phyloP scores from a whole-genome alignment of 768 basidiomycete species.

The Agaricus blazei region DNA sequence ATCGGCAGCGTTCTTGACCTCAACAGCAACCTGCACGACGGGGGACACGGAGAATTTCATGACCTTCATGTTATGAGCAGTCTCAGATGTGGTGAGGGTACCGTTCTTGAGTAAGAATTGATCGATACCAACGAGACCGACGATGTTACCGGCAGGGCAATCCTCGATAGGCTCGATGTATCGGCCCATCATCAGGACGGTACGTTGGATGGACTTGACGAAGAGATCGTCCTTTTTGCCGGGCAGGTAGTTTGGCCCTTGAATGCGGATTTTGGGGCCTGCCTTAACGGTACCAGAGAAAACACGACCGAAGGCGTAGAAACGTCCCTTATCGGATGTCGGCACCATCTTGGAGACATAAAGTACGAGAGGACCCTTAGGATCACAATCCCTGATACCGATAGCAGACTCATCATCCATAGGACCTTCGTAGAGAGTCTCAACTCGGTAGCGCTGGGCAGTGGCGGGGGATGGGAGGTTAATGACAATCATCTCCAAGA shows the following conservation, averaged over 20 bases:
- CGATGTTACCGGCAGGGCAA: slow-evolving; percentile 97
- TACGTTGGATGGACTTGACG: slow-evolving; percentile 97
- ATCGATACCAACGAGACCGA: slow-evolving; percentile 99
- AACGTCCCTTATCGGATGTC: slow-evolving; percentile 98
- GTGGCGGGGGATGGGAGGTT: slow-evolving; percentile 97
- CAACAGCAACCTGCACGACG: slow-evolving; percentile 98
- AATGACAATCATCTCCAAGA: slow-evolving; percentile 99
- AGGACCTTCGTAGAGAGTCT: slow-evolving; percentile 99
- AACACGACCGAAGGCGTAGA: slow-evolving; percentile 99
- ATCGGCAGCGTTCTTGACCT: slow-evolving; percentile 99
- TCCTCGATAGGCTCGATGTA: slow-evolving; percentile 98
- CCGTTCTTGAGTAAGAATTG: slow-evolving; percentile 99
- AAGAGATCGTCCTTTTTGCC: slow-evolving; percentile 99
- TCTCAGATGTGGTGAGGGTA: slow-evolving; percentile 96
- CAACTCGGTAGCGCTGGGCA: slow-evolving; percentile 97
- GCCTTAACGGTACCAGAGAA: slow-evolving; percentile 97
- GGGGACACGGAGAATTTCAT: slow-evolving; percentile 99
- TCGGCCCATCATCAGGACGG: slow-evolving; percentile 99
- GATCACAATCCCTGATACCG: slow-evolving; percentile 96
- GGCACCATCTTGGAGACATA: slow-evolving; percentile 99
- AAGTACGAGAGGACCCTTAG: slow-evolving; percentile 91
- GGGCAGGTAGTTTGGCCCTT: slow-evolving; percentile 97
- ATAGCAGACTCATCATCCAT: slow-evolving; percentile 99
- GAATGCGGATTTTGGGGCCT: slow-evolving; percentile 98
- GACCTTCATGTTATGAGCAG: slow-evolving; percentile 99